Evolutionary conservation across 371 early-diverging fungal species (phyloP), one percentile per base, ranked within the genome.

Genomic region (Paraphysoderma sedebokerense): DNA sequence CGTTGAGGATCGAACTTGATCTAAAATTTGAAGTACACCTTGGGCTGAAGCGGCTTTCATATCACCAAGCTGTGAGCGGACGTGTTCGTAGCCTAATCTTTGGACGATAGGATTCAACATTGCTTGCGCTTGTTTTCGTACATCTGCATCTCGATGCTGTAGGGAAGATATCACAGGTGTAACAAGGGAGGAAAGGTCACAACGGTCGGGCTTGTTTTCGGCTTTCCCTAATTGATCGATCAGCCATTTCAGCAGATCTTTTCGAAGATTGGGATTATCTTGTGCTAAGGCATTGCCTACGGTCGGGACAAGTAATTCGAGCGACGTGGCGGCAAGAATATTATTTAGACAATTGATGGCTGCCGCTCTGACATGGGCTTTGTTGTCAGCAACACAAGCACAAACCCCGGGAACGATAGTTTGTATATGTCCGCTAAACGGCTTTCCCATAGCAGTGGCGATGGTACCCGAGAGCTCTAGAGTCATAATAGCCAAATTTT

Each of bases 101-200:
- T 61, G 57, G 15, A 80, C 69, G 5, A 87, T 41, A 11, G 62
- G 58, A 3, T 68, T 72, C n/a, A 92, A 55, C 44, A 79, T 67
- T 2, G 66, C 55, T 48, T 80, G 79, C 2, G 89, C 86, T 2
- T 72, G 67, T 54, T 92, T 92, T 48, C 96, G 75, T 11, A 92
- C 92, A 26, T 91, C 92, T 0, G 72, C 69, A 53, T 77, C 85
- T 26, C 84, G 76, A 52, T 95, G 93, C 56, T 86, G 87, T 44
- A 92, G 53, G 50, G 87, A 88, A 3, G 72, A 62, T 13, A 95
- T 62, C 11, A 82, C 53, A 9, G 87, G 77, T 22, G 72, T 62
- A 5, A 86, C 65, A 13, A 92, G 53, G 0, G 68, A 57, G 4
- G 66, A 53, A 27, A 84, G 57, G 46, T 90, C 87, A 1, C 76